Base-by-base conservation (phyloP, 495 filamentous ascomycete genomes). In the Melanomma pulvis-pyrius region DNA sequence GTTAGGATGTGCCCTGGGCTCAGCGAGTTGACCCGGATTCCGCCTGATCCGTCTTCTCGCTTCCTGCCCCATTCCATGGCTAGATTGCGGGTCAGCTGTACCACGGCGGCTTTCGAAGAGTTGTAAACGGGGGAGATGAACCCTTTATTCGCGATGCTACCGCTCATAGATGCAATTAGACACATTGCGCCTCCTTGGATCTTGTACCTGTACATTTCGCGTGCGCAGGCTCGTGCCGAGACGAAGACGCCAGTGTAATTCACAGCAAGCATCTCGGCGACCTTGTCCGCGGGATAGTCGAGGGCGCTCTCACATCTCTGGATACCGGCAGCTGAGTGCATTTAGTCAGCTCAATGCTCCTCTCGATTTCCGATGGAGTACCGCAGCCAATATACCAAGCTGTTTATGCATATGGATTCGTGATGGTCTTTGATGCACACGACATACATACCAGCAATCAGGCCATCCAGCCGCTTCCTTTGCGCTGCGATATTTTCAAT, bases 191-290 rank as follows among this genome's bases (percentile, higher is more conserved):
- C 39, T n/a, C 89, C 89, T 25, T 84, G 84, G 49, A 82, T 86
- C 44, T 86, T 86, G 76, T 88, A 89, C 60, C 82, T 83, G 70
- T 91, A 83, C 89, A 93, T 93, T 71, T 90, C 84, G 69, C 87
- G 83, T 15, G 90, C 90, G 9, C 83, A 85, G 11, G 87, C 86
- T 64, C 88, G 83, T 0, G 89, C 84, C 1, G 88, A 88, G 82
- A 91, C 86, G 75, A 92, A 90, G 9, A 90, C 87, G 19, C 89
- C 91, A 0, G 87, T 90, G 66, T 90, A 87, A 71, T 93, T 93
- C 58, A 90, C 81, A 51, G 85, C 84, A 74, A 93, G 82, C 86
- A 92, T 90, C 58, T 80, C 80, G 59, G 85, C 85, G 64, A 88
- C 84, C 69, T 91, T 88, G 57, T 86, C 81, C 47, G 82, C 78